Base-by-base conservation (phyloP, 2,329 filamentous ascomycete genomes). In the Penicillium italicum region DNA sequence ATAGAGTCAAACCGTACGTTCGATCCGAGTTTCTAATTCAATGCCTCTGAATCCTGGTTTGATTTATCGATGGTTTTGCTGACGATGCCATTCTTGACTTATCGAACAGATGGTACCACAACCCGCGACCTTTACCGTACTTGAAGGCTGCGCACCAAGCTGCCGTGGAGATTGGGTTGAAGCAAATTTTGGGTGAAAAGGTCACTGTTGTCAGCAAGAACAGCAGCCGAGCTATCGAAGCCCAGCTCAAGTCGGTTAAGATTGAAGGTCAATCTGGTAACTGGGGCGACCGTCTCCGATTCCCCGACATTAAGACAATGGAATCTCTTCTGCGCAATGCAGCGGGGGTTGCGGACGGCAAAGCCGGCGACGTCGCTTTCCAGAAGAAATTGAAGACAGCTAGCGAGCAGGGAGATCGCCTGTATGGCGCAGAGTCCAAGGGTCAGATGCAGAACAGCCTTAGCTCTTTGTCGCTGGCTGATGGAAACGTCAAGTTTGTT, bases 401-500 rank as follows among this genome's bases (percentile, higher is more conserved):
- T n/a, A 37, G 30, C 38, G 22, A 20, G 30, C n/a, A 41, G 8
- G 44, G 20, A 22, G 41, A 42, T 33, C 45, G 37, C 22, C 9
- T 51, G 22, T 45, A 51, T 31, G n/a, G 18, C 12, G 38, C 22
- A 14, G 53, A 67, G 45, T 33, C 58, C 6, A 58, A 61, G 12
- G 47, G 62, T 26, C 55, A 66, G 38, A 58, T 60, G 12, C 54
- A 67, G 18, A 38, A 47, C n/a, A 41, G n/a, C 18, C 55, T 50
- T 57, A 58, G 24, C 61, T 61, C 55, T 62, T 72, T 86, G 14
- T 74, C 80, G 3, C 69, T 94, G 28, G 69, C 75, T 18, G 81
- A 90, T 62, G 73, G 78, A 1, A 72, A 77, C 38, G 69, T 89
- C 61, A 91, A 89, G 70, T 92, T 94, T 77, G 84, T 85, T 55